These are phyloP conservation scores for Anastatica hierochuntica DNA, from an alignment of 345 rosid species.

Conservation along the genomic window DNA sequence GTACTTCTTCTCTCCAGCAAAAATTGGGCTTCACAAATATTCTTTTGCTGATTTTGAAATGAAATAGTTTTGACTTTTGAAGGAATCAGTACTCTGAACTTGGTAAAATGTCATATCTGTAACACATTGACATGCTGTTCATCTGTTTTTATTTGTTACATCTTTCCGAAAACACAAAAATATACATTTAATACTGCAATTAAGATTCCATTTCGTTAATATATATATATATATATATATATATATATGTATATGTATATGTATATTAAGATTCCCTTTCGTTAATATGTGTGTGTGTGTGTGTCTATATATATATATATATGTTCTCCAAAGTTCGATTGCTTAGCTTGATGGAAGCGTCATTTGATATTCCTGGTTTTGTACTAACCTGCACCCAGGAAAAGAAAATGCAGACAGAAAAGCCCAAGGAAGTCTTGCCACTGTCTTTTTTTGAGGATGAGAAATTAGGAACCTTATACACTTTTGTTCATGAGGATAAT, in stretches of 20 bases:
- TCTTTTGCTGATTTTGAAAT: no score
- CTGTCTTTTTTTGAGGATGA: conserved; percentile 56
- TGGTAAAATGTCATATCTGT: neutral
- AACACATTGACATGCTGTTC: no score
- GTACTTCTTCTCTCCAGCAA: no score
- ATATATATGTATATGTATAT: no score
- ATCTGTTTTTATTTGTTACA: neutral
- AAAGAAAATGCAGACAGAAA: conserved; percentile 21
- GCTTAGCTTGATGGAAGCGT: neutral
- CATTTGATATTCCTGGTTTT: conserved; percentile 5
- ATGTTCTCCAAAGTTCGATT: no score
- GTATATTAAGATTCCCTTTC: no score
- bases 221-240: no score
- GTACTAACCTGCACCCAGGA: conserved; percentile 28
- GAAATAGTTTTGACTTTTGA: conserved; percentile 15
- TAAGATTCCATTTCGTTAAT: neutral
- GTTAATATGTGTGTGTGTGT: no score
- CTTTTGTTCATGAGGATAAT: conserved; percentile 31
- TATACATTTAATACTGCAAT: neutral
- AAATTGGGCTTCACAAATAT: no score
- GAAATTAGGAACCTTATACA: conserved; percentile 35
- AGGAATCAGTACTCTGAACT: neutral
- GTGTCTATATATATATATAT: no score
- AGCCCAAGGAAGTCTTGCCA: conserved; percentile 50
- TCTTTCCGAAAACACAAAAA: neutral